These are phyloP conservation scores for Ustilago xerochloae DNA, from an alignment of 1,284 basidiomycete species.

Conservation along the genomic window DNA sequence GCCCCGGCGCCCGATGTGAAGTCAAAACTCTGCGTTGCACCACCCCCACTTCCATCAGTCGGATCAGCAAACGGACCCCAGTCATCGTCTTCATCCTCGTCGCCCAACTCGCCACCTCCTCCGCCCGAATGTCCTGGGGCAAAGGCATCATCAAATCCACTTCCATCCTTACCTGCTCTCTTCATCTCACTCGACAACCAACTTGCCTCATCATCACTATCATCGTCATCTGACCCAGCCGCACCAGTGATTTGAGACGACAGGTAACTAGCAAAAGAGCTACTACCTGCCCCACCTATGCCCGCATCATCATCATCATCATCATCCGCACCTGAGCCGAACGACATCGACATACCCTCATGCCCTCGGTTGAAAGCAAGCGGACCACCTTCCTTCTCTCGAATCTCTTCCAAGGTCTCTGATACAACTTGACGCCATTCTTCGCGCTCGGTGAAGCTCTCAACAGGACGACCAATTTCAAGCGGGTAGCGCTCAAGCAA, in stretches of 20 bases:
- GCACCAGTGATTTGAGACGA: constrained; percentile 64
- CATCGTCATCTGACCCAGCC: constrained; percentile 56
- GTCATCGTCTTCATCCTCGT: constrained; percentile 59
- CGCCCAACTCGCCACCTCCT: constrained; percentile 39
- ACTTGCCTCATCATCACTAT: constrained; percentile 61
- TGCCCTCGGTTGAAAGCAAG: constrained; percentile 63
- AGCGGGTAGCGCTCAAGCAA: constrained; percentile 84
- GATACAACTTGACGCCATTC: constrained; percentile 65
- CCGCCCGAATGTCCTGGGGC: constrained; percentile 20
- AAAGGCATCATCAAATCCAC: constrained; percentile 56
- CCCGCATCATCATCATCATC: constrained; percentile 41
- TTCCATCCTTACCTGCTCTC: constrained; percentile 22
- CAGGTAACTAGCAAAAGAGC: constrained; percentile 65
- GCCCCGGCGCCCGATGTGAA: constrained; percentile 20
- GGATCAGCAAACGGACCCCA: constrained; percentile 67
- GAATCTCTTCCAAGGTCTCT: constrained; percentile 60
- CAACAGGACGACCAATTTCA: constrained; percentile 48
- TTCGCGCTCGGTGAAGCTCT: constrained; percentile 49
- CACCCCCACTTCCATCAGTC: constrained; percentile 8
- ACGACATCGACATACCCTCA: constrained; percentile 46
- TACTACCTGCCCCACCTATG: constrained; percentile 39
- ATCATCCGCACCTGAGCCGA: constrained; percentile 45
- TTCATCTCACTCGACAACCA: constrained; percentile 58
- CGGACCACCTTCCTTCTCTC: constrained; percentile 63
- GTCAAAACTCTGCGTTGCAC: constrained; percentile 27